Conservation (phyloP, 306 rosid species). For the Corylus avellana region DNA sequence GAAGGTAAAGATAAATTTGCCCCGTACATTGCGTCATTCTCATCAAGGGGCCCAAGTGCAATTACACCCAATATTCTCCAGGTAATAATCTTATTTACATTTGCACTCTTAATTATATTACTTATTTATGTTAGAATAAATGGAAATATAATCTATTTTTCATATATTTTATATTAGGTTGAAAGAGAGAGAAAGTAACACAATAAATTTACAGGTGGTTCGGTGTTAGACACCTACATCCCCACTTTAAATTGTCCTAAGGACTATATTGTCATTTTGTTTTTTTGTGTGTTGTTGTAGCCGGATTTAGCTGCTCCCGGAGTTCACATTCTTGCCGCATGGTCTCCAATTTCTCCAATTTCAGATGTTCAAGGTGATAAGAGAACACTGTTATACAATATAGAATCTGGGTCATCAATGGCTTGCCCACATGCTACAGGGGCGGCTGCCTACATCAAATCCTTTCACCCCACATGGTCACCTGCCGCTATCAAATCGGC, state of each 20-base stretch:
- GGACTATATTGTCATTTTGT: too few relatives aligned
- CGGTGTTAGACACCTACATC: too few relatives aligned
- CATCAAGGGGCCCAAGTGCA: conserved; percentile 68
- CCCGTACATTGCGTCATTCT: conserved; percentile 36
- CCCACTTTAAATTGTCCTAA: too few relatives aligned
- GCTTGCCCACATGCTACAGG: conserved; percentile 38
- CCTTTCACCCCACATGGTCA: conserved; percentile 40
- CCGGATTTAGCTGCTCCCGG: conserved; percentile 35
- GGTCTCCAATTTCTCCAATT: conserved; percentile 33
- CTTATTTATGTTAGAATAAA: too few relatives aligned
- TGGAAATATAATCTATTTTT: too few relatives aligned
- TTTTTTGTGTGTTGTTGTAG: too few relatives aligned
- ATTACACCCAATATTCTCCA: conserved; percentile 43
- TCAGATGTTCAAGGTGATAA: conserved; percentile 17
- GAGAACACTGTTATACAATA: conserved; percentile 23
- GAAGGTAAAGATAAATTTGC: conserved; percentile 28
- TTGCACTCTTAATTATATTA: too few relatives aligned
- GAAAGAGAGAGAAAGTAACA: too few relatives aligned
- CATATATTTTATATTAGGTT: too few relatives aligned
- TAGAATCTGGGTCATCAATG: conserved; percentile 49
- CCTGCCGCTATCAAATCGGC: conserved; percentile 40
- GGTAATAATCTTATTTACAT: conserved; percentile 22
- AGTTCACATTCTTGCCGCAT: conserved; percentile 9
- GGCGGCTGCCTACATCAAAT: conserved; percentile 33
- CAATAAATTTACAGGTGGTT: too few relatives aligned